Conservation (phyloP, 768 basidiomycete genomes). For the Clavaria fumosa region DNA sequence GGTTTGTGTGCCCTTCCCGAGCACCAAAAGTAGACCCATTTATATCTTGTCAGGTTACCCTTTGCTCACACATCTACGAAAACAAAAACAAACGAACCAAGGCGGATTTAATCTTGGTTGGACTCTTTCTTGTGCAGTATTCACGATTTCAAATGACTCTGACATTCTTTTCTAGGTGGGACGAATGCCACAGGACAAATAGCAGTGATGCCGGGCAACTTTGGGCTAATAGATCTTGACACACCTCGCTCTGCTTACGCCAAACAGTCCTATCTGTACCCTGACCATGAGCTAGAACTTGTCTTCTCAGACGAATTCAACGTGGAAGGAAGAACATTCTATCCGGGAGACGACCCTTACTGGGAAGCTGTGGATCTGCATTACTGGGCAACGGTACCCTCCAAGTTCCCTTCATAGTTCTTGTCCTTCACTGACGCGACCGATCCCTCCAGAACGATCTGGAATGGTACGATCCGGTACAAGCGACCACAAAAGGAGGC, state of each 20-base stretch:
- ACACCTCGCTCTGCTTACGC: conserved; percentile 47
- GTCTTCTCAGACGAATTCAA: conserved; percentile 82
- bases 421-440: conserved; percentile 8
- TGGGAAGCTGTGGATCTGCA: conserved; percentile 47
- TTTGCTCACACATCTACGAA: conserved; percentile 29
- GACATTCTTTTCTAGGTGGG: conserved; percentile 28
- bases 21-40: conserved; percentile 1
- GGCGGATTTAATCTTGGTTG: too few species aligned
- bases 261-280: conserved; percentile 39
- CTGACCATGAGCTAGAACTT: conserved; percentile 32
- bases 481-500: conserved; percentile 53
- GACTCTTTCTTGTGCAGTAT: conserved; percentile 1
- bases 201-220: conserved; percentile 40
- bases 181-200: conserved; percentile 63
- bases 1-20: conserved; percentile 16
- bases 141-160: not conserved
- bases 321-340: conserved; percentile 51
- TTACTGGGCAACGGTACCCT: conserved; percentile 41
- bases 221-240: conserved; percentile 58
- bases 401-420: not conserved
- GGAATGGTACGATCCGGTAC: conserved; percentile 67
- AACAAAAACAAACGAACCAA: conserved; percentile 27
- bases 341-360: conserved; percentile 53
- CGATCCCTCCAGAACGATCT: conserved; percentile 30
- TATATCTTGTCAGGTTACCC: conserved; percentile 28